Evolutionary conservation across 495 filamentous ascomycete genomes (phyloP), one percentile per base, ranked within the genome.

Genomic region (Terfezia boudieri): DNA sequence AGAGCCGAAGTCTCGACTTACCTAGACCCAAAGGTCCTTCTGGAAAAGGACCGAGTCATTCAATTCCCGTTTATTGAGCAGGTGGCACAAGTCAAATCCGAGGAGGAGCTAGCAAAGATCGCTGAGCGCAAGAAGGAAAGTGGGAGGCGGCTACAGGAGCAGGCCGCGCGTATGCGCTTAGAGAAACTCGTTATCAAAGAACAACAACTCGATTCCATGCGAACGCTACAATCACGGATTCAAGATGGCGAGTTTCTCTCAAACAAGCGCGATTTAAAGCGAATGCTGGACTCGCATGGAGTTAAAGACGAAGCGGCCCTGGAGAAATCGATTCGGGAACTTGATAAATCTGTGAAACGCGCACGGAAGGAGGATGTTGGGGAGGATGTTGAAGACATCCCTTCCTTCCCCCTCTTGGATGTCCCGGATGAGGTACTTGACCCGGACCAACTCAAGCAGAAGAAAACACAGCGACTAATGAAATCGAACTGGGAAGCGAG

Each of bases 111-210:
- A 8, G 83, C 81, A 5, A 71, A 77, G 11, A 83, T 89, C 55
- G 87, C 86, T 12, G 90, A 98, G 69, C 78, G 85, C 62, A 83
- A 89, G 61, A 89, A 89, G 61, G 90, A 96, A 67, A 86, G 84
- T 60, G 90, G 90, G 1, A 76, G 89, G 52, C 73, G 92, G 36
- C 67, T 98, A 17, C 90, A 98, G 64, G 90, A 94, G 61, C 90
- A 98, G 64, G 92, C 90, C 0, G 89, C 90, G 3, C 95, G 92
- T 65, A 93, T 94, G 83, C 77, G 90, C 16, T 68, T 98, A 6
- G 92, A 98, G 49, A 87, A 92, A 67, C 71, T 98, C 22, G 84
- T 95, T 62, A 83, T 83, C 61, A 96, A 95, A 67, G 90, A 98
- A 67, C 78, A 93, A 64, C 89, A 96, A 61, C 69, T 96, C 12